Conservation (phyloP, 192 early-diverging fungal species). For the Chytriomyces hyalinus region DNA sequence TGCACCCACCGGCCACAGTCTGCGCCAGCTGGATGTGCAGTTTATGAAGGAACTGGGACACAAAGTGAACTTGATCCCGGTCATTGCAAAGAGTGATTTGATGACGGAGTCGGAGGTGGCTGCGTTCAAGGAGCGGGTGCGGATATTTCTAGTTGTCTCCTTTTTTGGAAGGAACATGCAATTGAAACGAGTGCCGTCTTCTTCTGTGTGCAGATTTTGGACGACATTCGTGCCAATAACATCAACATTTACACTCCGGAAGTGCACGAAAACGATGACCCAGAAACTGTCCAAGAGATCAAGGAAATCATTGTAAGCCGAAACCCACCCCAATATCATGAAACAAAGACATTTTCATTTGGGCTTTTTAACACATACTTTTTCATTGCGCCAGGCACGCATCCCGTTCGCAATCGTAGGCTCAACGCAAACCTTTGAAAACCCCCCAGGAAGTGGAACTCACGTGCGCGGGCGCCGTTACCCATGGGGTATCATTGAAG, state of each 20-base stretch:
- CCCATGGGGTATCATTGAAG: slow-evolving; percentile 68
- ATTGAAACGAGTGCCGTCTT: neutral
- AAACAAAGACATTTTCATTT: neutral
- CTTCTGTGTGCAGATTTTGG: slow-evolving; percentile 68
- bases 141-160: neutral
- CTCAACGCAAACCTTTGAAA: slow-evolving; percentile 59
- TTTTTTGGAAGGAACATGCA: neutral
- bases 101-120: slow-evolving; percentile 89
- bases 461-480: slow-evolving; percentile 66
- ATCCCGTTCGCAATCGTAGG: slow-evolving; percentile 71
- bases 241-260: slow-evolving; percentile 97
- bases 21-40: slow-evolving; percentile 92
- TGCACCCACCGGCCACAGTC: slow-evolving; percentile 91
- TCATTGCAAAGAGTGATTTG: slow-evolving; percentile 98
- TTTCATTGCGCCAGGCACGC: slow-evolving; percentile 39
- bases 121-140: slow-evolving; percentile 79
- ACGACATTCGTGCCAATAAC: slow-evolving; percentile 91
- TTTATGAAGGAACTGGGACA: slow-evolving; percentile 95
- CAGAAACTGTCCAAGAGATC: slow-evolving; percentile 96
- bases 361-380: neutral
- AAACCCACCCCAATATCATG: neutral
- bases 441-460: slow-evolving; percentile 57
- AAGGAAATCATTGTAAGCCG: slow-evolving; percentile 79
- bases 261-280: slow-evolving; percentile 91
- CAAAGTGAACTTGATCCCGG: slow-evolving; percentile 96